phyloP scores from a whole-genome alignment of 1,139 yeast species.

The Lodderomyces beijingensis region DNA sequence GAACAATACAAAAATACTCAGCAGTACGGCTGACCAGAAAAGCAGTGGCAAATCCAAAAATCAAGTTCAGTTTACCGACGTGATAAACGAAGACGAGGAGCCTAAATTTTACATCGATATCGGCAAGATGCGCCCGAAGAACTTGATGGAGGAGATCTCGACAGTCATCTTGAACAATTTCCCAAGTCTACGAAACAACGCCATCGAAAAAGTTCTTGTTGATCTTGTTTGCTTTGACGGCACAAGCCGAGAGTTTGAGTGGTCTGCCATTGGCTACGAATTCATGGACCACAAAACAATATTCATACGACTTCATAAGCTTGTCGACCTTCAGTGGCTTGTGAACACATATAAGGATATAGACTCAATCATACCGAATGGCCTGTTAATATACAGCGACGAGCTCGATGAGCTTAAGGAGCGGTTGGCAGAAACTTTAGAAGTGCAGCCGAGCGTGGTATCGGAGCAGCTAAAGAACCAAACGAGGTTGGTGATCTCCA shows the following conservation, averaged over 20 bases:
- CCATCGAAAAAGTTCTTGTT: conserved; percentile 27
- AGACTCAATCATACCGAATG: conserved; percentile 4
- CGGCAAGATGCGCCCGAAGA: conserved; percentile 24
- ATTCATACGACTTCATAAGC: conserved; percentile 22
- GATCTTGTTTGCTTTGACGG: conserved; percentile 9
- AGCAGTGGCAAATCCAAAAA: conserved; percentile 1
- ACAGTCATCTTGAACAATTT: conserved; percentile 32
- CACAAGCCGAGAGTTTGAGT: conserved; percentile 13
- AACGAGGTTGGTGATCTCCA: conserved; percentile 17
- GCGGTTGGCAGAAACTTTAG: no score
- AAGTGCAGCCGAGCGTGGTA: conserved; percentile 2
- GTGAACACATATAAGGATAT: conserved; percentile 7
- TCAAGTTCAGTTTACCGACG: conserved; percentile 2
- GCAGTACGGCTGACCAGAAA: conserved; percentile 8
- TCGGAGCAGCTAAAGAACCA: conserved; percentile 7
- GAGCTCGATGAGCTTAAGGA: conserved; percentile 1
- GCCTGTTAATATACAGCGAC: conserved; percentile 2
- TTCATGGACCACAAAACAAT: conserved; percentile 23
- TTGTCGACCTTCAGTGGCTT: conserved; percentile 15
- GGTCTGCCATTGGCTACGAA: conserved; percentile 28
- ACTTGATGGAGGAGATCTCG: conserved; percentile 34
- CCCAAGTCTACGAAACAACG: conserved; percentile 24
- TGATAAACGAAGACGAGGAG: conserved; percentile 14
- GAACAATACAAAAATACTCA: conserved; percentile 20
- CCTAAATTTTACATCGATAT: conserved; percentile 19